Evolutionary conservation across 2,329 filamentous ascomycete species (phyloP), one percentile per base, ranked within the genome.

Genomic region (Epichloe gansuensis): DNA sequence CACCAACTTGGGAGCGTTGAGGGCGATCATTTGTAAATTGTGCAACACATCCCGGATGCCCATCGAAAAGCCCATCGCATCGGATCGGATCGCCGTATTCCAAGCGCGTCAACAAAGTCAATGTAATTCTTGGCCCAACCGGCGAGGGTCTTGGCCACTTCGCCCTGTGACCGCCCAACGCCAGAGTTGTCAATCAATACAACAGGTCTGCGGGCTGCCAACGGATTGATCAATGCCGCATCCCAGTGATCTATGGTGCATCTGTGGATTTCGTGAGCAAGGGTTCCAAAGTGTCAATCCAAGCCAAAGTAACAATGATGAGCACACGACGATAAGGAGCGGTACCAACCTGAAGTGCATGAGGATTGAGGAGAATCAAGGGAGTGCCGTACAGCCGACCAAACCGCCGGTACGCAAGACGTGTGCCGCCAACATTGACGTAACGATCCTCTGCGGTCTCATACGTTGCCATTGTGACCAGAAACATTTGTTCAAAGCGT

Each of bases 11-110:
- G 69, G 66, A 1, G 61, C 64, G 28, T 68, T 63, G 17, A 76
- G 63, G 2, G 72, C 71, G 4, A 75, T 61, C 47, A 73, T 60
- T 31, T 4, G 42, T 44, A 21, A 4, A 3, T 56, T 77, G 75
- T 6, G 71, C 73, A 4, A 68, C 68, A 35, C 65, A 67, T 0
- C 74, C 75, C 17, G 17, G 17, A 21, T 21, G 13, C 75, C 74
- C 68, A 78, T 73, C 9, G 71, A 75, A 60, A 74, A 78, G 1
- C 75, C 75, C 42, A 77, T 52, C 7, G 78, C 56, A 53, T 78
- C 74, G 46, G 70, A 63, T 48, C 69, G 17, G 17, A 21, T 21
- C 2, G 58, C 0, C 52, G 35, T n/a, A 74, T 56, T 5, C 69
- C 69, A 55, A 72, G 68, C 3, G 63, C 66, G 34, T 55, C 53